phyloP scores from a whole-genome alignment of 768 basidiomycete genomes.

The Hortiboletus campestris region DNA sequence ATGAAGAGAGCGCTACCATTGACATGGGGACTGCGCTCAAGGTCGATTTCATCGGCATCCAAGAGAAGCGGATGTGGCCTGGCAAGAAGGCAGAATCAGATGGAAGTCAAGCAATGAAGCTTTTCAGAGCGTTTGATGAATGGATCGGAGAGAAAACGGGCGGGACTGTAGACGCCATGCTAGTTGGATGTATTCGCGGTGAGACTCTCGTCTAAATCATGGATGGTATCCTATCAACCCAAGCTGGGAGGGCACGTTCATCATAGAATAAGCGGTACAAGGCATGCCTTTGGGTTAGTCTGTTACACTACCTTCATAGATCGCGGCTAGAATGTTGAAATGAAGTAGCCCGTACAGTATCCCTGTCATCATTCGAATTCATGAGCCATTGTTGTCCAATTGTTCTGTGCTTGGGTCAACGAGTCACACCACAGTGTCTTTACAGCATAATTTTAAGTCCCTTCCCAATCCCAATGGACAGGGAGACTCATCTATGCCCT shows the following conservation, averaged over 20 bases:
- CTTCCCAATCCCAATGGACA: neutral
- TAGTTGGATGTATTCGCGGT: conserved; percentile 73
- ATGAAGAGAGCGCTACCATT: neutral
- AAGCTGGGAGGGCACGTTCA: neutral
- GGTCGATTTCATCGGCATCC: conserved; percentile 79
- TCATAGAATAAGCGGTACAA: neutral
- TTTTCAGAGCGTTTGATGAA: conserved; percentile 72
- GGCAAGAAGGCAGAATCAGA: conserved; percentile 52
- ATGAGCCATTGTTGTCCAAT: neutral
- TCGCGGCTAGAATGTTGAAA: neutral
- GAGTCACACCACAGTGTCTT: neutral
- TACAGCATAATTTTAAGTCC: neutral
- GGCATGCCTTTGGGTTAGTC: neutral
- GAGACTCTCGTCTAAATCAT: conserved; percentile 39
- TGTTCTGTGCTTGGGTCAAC: neutral
- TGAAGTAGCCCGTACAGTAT: neutral
- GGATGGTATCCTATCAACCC: neutral
- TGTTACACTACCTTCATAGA: neutral
- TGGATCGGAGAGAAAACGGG: conserved; percentile 68
- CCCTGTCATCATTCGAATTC: neutral
- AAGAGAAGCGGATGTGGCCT: conserved; percentile 85
- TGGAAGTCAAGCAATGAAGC: conserved; percentile 58
- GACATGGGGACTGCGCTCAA: conserved; percentile 31
- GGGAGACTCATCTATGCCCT: neutral
- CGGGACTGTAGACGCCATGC: conserved; percentile 63